Percentiles rank a stretch among this genome's conserved stretches.
These are phyloP conservation scores for Petrea volubilis DNA, from an alignment of 257 asterid genomes.

Conservation along the genomic window DNA sequence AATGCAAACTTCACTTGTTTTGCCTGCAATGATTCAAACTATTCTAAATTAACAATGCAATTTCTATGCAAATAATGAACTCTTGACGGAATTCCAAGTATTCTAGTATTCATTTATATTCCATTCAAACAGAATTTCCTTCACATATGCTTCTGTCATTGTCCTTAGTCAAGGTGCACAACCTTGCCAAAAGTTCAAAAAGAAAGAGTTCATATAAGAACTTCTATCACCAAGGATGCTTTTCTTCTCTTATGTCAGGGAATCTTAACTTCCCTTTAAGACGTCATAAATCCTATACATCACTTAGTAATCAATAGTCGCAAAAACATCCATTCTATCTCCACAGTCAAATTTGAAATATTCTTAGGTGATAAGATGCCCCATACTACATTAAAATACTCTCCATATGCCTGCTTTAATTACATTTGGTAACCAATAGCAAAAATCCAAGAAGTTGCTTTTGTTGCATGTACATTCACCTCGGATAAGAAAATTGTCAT, in stretches of 20 bases:
- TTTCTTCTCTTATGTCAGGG: neutral
- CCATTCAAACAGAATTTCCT: slow-evolving; percentile 7
- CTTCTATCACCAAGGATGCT: neutral
- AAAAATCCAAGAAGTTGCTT: neutral
- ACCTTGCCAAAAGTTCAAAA: neutral
- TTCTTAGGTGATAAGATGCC: neutral
- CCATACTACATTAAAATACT: neutral
- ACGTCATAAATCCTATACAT: neutral
- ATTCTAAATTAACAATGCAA: neutral
- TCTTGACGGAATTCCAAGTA: neutral
- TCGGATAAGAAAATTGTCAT: neutral
- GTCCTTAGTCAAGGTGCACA: neutral
- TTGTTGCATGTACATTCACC: neutral
- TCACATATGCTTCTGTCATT: neutral
- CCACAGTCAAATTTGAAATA: neutral
- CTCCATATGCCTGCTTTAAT: neutral
- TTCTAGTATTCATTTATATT: neutral
- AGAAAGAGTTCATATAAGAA: neutral
- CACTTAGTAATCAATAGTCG: neutral
- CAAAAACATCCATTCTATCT: neutral
- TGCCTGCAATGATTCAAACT: slow-evolving; percentile 51
- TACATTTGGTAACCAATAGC: neutral
- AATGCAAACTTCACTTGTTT: slow-evolving; percentile 66
- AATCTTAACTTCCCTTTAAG: neutral
- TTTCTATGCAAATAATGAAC: slow-evolving; percentile 3